Base-by-base conservation (phyloP, 2,329 filamentous ascomycete species). In the Cladophialophora chaetospira region DNA sequence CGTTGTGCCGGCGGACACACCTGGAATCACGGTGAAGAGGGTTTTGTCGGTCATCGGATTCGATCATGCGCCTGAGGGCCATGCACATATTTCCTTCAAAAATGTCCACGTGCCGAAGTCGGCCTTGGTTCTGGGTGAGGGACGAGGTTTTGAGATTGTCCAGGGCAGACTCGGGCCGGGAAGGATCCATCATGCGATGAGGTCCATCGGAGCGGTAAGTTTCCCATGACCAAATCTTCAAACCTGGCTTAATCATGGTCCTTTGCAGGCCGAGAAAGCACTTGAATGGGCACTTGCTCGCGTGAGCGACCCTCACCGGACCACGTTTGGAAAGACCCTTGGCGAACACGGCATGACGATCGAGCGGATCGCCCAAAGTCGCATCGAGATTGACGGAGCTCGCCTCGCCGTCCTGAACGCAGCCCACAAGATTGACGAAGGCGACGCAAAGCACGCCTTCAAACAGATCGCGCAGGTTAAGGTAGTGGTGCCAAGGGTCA, bases 151-250 rank as follows among this genome's bases (percentile, higher is more conserved):
- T 73, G 94, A 99, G 75, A 96, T 99, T 70, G 97, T 99, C 70
- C 94, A 99, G 73, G 94, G 94, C 55, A 89, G 94, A 66, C 87
- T 99, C 19, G 94, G 94, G 0, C 94, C 94, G 1, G 94, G 94
- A 28, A 89, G 94, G 56, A 97, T 99, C 71, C 94, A 99, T 78
- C 94, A 99, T 77, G 91, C 91, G 57, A 99, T 99, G 94, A 87
- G 94, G 63, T 87, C 86, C 60, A 94, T 99, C 70, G 94, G 94
- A 50, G 88, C 90, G 48, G 87, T 60, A 54, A 57, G 28, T 11
- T n/a, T n/a, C n/a, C n/a, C n/a, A n/a, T n/a, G 57, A 49, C 13
- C 19, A 25, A 28, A 15, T 17, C 9, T 25, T n/a, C 35, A n/a
- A 2, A n/a, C 19, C 19, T 38, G 3, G 10, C 23, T 17, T 38